These are phyloP conservation scores for Gossypium ekmanianum DNA, from an alignment of 345 rosid species.

Conservation along the genomic window DNA sequence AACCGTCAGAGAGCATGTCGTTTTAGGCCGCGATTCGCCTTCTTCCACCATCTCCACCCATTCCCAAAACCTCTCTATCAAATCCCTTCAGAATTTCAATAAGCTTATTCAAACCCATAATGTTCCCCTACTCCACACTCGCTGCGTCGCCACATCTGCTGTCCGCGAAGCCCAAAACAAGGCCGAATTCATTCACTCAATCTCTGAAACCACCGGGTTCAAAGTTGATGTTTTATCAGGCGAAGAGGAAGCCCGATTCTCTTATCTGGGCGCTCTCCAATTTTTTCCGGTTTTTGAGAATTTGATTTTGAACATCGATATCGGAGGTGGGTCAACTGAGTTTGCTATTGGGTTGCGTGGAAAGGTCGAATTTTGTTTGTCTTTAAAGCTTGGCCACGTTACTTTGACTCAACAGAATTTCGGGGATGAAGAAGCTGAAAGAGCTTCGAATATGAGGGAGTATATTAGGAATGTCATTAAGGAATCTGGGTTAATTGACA, in stretches of 20 bases:
- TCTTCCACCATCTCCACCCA: slow-evolving; percentile 36
- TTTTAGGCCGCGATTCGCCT: slow-evolving; percentile 48
- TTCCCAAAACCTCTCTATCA: slow-evolving; percentile 40
- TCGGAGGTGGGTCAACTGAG: slow-evolving; percentile 80
- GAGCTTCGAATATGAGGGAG: slow-evolving; percentile 37
- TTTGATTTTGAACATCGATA: slow-evolving; percentile 48
- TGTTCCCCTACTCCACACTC: slow-evolving; percentile 27
- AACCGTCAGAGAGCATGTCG: slow-evolving; percentile 41
- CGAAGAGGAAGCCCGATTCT: slow-evolving; percentile 58
- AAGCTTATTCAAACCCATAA: slow-evolving; percentile 34
- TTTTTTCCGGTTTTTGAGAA: slow-evolving; percentile 52
- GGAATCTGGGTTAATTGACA: slow-evolving; percentile 45
- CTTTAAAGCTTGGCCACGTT: slow-evolving; percentile 65
- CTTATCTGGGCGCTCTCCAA: slow-evolving; percentile 61
- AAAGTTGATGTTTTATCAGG: slow-evolving; percentile 46
- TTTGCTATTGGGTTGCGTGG: slow-evolving; percentile 55
- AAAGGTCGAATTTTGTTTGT: slow-evolving; percentile 37
- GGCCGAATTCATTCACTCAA: slow-evolving; percentile 31
- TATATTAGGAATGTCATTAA: slow-evolving; percentile 33
- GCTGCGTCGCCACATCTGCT: slow-evolving; percentile 69
- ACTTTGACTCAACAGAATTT: slow-evolving; percentile 41
- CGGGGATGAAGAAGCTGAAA: slow-evolving; percentile 15
- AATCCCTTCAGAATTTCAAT: slow-evolving; percentile 38
- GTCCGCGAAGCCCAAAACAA: slow-evolving; percentile 48
- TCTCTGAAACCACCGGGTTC: slow-evolving; percentile 36